phyloP scores from a whole-genome alignment of 176 grass and related monocot genomes.

The Cocos nucifera region DNA sequence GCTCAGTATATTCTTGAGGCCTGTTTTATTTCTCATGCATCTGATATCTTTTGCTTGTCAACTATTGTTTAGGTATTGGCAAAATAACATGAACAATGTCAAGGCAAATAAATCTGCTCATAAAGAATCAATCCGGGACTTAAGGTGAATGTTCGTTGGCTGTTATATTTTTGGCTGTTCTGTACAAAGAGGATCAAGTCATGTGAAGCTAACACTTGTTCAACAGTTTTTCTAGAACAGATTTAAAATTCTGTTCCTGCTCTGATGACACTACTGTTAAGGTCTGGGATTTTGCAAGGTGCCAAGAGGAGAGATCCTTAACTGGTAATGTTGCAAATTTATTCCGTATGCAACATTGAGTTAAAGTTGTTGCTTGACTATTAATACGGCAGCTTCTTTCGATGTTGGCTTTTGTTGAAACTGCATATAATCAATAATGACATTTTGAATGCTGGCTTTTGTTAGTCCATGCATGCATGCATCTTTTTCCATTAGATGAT shows the following conservation, averaged over 20 bases:
- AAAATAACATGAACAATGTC: constrained; percentile 99
- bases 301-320: constrained; percentile 98
- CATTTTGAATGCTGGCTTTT: no score
- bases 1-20: no score
- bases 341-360: constrained; percentile 5
- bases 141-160: constrained; percentile 42
- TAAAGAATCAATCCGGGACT: constrained; percentile 86
- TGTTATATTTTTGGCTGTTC: constrained; percentile 17
- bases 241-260: constrained; percentile 98
- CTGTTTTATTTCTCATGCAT: background rate
- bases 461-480: no score
- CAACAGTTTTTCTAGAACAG: constrained; percentile 92
- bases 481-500: no score
- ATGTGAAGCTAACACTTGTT: constrained; percentile 20
- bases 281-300: constrained; percentile 99
- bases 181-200: background rate
- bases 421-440: no score
- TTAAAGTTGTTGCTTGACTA: no score
- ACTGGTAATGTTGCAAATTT: constrained; percentile 84
- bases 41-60: constrained; percentile 1
- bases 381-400: no score
- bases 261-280: constrained; percentile 96
- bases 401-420: no score
- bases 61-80: constrained; percentile 70
- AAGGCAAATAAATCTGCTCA: constrained; percentile 99